These are phyloP conservation scores for Dictyostelium purpureum DNA, from an alignment of 78 protist species.

Conservation along the genomic window DNA sequence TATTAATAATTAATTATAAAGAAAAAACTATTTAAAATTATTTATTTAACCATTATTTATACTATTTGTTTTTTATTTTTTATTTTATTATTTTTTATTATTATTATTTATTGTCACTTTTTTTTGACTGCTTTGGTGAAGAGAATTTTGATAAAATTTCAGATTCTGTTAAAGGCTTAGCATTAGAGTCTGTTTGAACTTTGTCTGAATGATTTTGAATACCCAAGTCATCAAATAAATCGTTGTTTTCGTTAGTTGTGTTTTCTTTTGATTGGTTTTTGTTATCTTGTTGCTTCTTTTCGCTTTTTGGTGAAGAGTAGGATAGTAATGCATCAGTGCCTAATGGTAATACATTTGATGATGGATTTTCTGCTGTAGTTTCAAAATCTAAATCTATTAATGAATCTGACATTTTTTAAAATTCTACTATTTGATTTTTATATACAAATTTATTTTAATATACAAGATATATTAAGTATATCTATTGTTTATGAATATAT, in stretches of 20 bases:
- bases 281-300: background rate
- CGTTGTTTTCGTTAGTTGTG: background rate
- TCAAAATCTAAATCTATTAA: slow-evolving; percentile 60
- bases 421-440: background rate
- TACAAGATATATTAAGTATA: too few relatives aligned
- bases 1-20: too few relatives aligned
- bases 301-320: slow-evolving; percentile 20
- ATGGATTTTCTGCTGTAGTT: slow-evolving; percentile 5
- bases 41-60: background rate
- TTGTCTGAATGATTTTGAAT: slow-evolving; percentile 1
- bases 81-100: background rate
- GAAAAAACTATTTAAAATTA: too few relatives aligned
- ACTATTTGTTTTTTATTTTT: background rate
- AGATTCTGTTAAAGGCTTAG: background rate
- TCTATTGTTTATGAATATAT: background rate
- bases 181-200: background rate
- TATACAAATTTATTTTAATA: background rate
- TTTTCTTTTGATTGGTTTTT: background rate
- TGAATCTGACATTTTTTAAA: slow-evolving; percentile 38
- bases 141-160: slow-evolving; percentile 8
- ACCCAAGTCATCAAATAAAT: slow-evolving; percentile 36
- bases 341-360: slow-evolving; percentile 14
- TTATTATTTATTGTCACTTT: background rate
- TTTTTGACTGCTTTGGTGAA: background rate
- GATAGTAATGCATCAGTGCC: slow-evolving; percentile 22